Conservation (phyloP, 352 stramenopile genomes). For the Pythium vanterpoolii region DNA sequence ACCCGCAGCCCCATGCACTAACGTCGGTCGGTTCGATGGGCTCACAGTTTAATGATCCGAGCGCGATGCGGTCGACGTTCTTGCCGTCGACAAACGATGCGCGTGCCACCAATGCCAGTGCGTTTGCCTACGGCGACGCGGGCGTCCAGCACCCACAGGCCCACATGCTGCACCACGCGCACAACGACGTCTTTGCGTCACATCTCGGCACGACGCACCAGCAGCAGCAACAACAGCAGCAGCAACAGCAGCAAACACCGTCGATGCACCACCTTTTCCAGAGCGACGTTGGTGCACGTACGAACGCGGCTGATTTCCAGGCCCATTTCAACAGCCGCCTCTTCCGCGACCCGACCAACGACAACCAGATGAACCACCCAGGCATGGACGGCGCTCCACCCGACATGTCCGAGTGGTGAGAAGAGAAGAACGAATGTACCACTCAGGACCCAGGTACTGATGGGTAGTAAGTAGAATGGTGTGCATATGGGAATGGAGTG, state of each 20-base stretch:
- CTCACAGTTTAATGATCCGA: slow-evolving; percentile 8
- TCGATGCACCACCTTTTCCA: slow-evolving; percentile 28
- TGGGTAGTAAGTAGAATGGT: too few species aligned
- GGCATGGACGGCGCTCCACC: slow-evolving; percentile 53
- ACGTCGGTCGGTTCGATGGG: slow-evolving; percentile 12
- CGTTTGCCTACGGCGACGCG: slow-evolving; percentile 9
- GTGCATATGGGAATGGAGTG: slow-evolving; percentile 1
- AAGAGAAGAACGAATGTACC: background rate
- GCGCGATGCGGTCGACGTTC: slow-evolving; percentile 10
- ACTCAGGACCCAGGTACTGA: background rate
- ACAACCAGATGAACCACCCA: slow-evolving; percentile 22
- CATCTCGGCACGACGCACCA: slow-evolving; percentile 5
- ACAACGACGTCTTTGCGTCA: slow-evolving; percentile 16
- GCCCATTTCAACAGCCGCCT: slow-evolving; percentile 30
- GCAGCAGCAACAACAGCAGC: slow-evolving; percentile 21
- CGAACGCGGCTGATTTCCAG: slow-evolving; percentile 37
- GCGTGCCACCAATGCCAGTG: slow-evolving; percentile 5
- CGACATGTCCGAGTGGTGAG: slow-evolving; percentile 54
- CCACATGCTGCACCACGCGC: slow-evolving; percentile 20
- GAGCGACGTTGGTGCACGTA: slow-evolving; percentile 3
- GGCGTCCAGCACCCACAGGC: background rate
- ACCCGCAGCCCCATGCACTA: slow-evolving; percentile 9
- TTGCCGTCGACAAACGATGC: slow-evolving; percentile 13
- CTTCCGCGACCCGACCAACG: slow-evolving; percentile 42
- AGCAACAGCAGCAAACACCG: slow-evolving; percentile 33